Percentiles rank a stretch among this genome's conserved stretches.
Conservation (phyloP, 2,329 filamentous ascomycete genomes). For the Nannizziopsis barbatae region DNA sequence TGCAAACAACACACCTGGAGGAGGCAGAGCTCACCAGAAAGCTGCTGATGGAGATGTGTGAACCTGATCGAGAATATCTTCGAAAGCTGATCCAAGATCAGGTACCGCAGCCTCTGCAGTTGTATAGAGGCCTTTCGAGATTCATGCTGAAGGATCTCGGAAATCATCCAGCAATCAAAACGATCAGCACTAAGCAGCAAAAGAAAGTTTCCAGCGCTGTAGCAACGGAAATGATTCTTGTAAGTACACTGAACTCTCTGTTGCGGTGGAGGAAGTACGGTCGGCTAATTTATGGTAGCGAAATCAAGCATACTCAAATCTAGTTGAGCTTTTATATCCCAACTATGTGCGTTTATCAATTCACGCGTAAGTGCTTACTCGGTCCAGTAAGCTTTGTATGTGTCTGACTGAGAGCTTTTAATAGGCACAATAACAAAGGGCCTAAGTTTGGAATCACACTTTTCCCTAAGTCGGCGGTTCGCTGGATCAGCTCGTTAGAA, state of each 20-base stretch:
- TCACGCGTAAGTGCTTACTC: conserved; percentile 1
- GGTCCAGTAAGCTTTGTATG: neutral
- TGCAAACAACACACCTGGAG: neutral
- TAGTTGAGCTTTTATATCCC: conserved; percentile 1
- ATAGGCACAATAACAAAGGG: conserved; percentile 1
- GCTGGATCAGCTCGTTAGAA: neutral
- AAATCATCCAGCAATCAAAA: neutral
- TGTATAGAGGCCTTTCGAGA: conserved; percentile 1
- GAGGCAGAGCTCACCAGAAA: conserved; percentile 5
- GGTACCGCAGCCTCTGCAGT: neutral
- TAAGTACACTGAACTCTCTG: neutral
- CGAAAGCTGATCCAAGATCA: conserved; percentile 1
- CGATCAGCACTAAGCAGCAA: conserved; percentile 4
- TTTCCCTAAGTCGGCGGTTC: neutral
- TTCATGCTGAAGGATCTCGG: conserved; percentile 4
- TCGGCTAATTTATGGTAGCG: neutral
- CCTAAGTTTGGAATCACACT: conserved; percentile 6
- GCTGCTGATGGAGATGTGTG: neutral
- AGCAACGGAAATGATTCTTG: conserved; percentile 5
- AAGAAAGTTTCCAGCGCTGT: conserved; percentile 1
- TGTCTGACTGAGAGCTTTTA: neutral
- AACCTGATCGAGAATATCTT: neutral
- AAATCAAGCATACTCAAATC: conserved; percentile 7
- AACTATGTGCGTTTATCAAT: conserved; percentile 4
- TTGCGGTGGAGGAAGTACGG: neutral